Evolutionary conservation across 1,284 basidiomycete species (phyloP).

Genomic region (Irpex lacteus): DNA sequence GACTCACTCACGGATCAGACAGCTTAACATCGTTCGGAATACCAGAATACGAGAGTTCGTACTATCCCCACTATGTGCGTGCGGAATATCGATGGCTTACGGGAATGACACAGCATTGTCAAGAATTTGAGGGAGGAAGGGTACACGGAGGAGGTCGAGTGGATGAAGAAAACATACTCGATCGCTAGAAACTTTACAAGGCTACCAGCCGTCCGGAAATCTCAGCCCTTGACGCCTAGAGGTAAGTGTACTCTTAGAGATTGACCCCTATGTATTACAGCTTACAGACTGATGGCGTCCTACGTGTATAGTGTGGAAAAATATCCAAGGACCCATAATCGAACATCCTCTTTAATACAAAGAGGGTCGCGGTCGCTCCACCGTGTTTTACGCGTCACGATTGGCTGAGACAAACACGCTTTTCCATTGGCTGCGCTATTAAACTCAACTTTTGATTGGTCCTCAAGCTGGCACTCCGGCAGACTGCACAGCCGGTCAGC

Average conservation of each 20-base stretch:
- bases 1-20: no score
- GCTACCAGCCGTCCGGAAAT: background rate
- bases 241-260: background rate
- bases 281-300: background rate
- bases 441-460: no score
- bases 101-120: background rate
- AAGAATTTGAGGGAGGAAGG: background rate
- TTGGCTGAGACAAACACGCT: no score
- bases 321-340: background rate
- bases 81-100: no score
- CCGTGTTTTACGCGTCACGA: no score
- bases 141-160: background rate
- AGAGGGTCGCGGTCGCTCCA: no score
- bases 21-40: background rate
- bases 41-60: background rate
- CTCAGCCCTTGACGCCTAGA: background rate
- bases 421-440: no score
- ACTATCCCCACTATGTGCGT: background rate
- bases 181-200: no score
- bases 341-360: no score
- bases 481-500: no score
- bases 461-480: no score
- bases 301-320: conserved; percentile 1
- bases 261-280: background rate
- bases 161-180: background rate